Evolutionary conservation across 2,329 filamentous ascomycete species (phyloP).

Genomic region (Drechslera avenae): DNA sequence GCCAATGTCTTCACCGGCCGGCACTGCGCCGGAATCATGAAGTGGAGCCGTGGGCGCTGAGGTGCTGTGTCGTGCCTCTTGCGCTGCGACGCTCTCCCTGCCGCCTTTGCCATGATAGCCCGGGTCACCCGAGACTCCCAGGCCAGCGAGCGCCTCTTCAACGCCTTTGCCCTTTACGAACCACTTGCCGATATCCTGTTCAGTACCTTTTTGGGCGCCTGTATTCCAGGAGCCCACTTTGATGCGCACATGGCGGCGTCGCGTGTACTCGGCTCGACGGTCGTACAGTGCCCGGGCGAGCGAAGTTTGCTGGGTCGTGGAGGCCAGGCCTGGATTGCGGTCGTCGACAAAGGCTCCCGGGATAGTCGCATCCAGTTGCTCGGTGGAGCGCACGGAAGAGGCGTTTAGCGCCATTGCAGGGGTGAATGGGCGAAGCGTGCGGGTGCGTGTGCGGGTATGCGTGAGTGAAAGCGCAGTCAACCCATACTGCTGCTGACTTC

Average conservation of each 20-base stretch:
- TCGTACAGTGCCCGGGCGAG: conserved; percentile 68
- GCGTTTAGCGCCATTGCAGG: conserved; percentile 37
- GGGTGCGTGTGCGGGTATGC: not conserved
- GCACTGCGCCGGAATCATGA: conserved; percentile 54
- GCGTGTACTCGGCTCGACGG: conserved; percentile 78
- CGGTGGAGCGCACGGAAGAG: conserved; percentile 32
- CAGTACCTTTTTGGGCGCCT: conserved; percentile 79
- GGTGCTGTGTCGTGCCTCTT: conserved; percentile 54
- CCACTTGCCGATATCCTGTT: conserved; percentile 87
- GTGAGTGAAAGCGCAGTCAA: conserved; percentile 3
- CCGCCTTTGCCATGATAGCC: conserved; percentile 41
- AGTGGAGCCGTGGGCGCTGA: conserved; percentile 53
- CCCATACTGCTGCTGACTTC: conserved; percentile 8
- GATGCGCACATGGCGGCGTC: conserved; percentile 74
- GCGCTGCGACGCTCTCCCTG: conserved; percentile 53
- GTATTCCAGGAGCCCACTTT: conserved; percentile 98
- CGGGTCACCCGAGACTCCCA: conserved; percentile 46
- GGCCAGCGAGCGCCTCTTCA: conserved; percentile 64
- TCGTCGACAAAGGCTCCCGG: conserved; percentile 57
- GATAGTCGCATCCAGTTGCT: conserved; percentile 51
- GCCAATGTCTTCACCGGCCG: conserved; percentile 72
- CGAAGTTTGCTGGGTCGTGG: conserved; percentile 50
- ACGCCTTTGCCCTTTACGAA: conserved; percentile 79
- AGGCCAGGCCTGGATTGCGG: conserved; percentile 27
- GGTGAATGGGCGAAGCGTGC: not conserved